Evolutionary conservation across 139 green algal species (phyloP).

Genomic region (Volvox reticuliferus): DNA sequence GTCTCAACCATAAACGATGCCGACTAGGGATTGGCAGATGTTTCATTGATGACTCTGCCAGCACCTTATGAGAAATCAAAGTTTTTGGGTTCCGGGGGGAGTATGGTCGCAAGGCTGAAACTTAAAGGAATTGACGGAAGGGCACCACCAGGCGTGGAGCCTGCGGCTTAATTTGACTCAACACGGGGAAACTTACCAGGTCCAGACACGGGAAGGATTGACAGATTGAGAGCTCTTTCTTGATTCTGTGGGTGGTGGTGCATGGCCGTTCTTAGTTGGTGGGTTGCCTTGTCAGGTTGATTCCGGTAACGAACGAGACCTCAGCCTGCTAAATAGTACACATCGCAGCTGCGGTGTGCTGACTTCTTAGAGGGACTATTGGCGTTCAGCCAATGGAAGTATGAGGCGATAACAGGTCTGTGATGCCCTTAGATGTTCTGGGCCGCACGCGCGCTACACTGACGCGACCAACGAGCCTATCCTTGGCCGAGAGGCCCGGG

Average conservation of each 20-base stretch:
- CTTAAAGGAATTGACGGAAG: slow-evolving; percentile 97
- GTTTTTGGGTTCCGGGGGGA: slow-evolving; percentile 82
- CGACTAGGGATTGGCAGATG: slow-evolving; percentile 96
- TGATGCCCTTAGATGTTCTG: slow-evolving; percentile 99
- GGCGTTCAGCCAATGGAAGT: slow-evolving; percentile 95
- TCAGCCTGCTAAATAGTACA: slow-evolving; percentile 97
- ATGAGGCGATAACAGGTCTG: slow-evolving; percentile 99
- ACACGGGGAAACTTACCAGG: slow-evolving; percentile 96
- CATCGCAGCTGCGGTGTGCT: slow-evolving; percentile 75
- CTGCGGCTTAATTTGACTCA: slow-evolving; percentile 98
- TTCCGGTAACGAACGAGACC: slow-evolving; percentile 98
- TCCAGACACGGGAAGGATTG: slow-evolving; percentile 96
- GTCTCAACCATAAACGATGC: slow-evolving; percentile 99
- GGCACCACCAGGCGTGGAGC: slow-evolving; percentile 95
- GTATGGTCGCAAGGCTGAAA: slow-evolving; percentile 75
- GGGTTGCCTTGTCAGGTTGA: slow-evolving; percentile 95
- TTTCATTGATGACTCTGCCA: slow-evolving; percentile 96
- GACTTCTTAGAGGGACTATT: slow-evolving; percentile 84
- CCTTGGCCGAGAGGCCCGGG: slow-evolving; percentile 91
- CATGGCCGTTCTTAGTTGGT: slow-evolving; percentile 19
- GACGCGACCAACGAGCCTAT: slow-evolving; percentile 95
- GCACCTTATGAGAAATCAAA: slow-evolving; percentile 99
- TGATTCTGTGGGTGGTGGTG: slow-evolving; percentile 91
- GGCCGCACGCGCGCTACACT: slow-evolving; percentile 98
- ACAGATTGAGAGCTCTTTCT: slow-evolving; percentile 97